Conservation (phyloP, 2,329 filamentous ascomycete genomes). For the Bipolaris bicolor region DNA sequence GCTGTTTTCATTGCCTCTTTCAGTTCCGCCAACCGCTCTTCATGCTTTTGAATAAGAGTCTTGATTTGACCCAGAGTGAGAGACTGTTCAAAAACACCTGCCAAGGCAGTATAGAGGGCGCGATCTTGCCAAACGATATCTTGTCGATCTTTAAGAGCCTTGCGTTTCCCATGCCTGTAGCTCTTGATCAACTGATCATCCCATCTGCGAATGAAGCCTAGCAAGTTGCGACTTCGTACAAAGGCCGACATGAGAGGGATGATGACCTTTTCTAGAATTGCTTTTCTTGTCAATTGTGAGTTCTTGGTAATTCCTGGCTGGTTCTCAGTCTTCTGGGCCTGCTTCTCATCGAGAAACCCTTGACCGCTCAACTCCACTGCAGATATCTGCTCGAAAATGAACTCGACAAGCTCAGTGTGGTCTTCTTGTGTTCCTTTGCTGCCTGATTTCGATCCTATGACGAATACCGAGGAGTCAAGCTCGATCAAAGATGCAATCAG, state of each 20-base stretch:
- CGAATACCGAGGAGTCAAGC: conserved; percentile 43
- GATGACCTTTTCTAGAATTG: conserved; percentile 29
- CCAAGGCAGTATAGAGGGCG: conserved; percentile 29
- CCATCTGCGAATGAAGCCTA: conserved; percentile 46
- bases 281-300: neutral
- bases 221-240: conserved; percentile 41
- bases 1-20: conserved; percentile 18
- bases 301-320: neutral
- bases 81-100: conserved; percentile 37
- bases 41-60: conserved; percentile 39
- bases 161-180: conserved; percentile 24
- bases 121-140: conserved; percentile 42
- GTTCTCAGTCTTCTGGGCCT: neutral
- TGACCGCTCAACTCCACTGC: conserved; percentile 19
- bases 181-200: conserved; percentile 39
- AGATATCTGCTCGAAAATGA: conserved; percentile 42
- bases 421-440: conserved; percentile 16
- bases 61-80: conserved; percentile 43
- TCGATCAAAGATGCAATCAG: conserved; percentile 43
- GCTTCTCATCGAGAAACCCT: conserved; percentile 14
- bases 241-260: conserved; percentile 44
- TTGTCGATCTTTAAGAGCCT: conserved; percentile 23
- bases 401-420: conserved; percentile 33
- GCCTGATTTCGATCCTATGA: conserved; percentile 29
- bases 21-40: conserved; percentile 25